Conservation (phyloP, 805 yeast species). For the Zygotorulaspora sp. region DNA sequence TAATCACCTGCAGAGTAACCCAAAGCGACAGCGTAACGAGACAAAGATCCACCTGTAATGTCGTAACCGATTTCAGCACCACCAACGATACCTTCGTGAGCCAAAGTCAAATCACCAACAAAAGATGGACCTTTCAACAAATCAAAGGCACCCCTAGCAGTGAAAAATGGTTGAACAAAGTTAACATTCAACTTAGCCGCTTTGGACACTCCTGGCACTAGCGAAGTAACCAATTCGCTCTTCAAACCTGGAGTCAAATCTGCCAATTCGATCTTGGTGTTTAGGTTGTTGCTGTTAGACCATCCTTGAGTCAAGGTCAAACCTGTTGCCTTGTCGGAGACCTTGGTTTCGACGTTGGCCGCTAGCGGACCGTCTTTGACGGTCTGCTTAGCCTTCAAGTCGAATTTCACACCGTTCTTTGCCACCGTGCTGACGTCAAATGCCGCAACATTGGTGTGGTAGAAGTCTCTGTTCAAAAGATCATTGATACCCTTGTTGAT, state of each 20-base stretch:
- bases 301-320: constrained; percentile 95
- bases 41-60: constrained; percentile 84
- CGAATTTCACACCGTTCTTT: constrained; percentile 93
- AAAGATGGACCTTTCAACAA: constrained; percentile 92
- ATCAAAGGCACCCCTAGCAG: constrained; percentile 93
- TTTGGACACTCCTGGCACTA: constrained; percentile 80
- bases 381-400: constrained; percentile 85
- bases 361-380: constrained; percentile 76
- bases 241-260: constrained; percentile 94
- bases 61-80: constrained; percentile 98
- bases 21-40: constrained; percentile 88
- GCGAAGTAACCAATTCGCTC: constrained; percentile 83
- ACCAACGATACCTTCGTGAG: constrained; percentile 93
- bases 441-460: constrained; percentile 81
- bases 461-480: constrained; percentile 86
- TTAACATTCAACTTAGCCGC: constrained; percentile 84
- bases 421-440: constrained; percentile 89
- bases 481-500: constrained; percentile 90
- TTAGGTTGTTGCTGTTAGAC: constrained; percentile 88
- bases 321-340: constrained; percentile 88
- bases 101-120: constrained; percentile 90
- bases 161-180: constrained; percentile 89
- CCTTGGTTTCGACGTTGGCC: constrained; percentile 87
- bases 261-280: constrained; percentile 87
- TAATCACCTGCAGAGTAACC: constrained; percentile 89